A percentile compares a stretch with the other conserved stretches of the same genome.
Conservation (phyloP, 169 alveolate species). For the Plasmodium gonderi region DNA sequence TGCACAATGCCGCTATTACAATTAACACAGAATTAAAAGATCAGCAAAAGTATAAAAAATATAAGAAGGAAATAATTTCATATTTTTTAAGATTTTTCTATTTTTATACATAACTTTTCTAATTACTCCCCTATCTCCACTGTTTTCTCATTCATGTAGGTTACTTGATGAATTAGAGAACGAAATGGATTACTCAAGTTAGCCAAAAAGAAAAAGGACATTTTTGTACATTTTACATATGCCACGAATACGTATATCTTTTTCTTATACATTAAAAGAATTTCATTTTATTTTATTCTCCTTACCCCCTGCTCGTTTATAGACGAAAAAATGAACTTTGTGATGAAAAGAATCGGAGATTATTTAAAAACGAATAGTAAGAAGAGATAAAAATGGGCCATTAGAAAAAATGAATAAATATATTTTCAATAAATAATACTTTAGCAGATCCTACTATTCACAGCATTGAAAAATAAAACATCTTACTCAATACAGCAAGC, state of each 20-base stretch:
- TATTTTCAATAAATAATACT: background rate
- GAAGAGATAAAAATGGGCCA: background rate
- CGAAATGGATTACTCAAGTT: conserved; percentile 74
- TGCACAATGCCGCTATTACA: conserved; percentile 78
- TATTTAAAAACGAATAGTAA: conserved; percentile 77
- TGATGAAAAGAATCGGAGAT: conserved; percentile 73
- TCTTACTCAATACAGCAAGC: too few species aligned
- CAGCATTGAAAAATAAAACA: too few species aligned
- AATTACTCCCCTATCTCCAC: background rate
- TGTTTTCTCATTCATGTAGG: conserved; percentile 11
- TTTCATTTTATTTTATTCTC: background rate
- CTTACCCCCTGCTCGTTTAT: background rate
- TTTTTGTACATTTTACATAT: background rate
- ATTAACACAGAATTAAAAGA: conserved; percentile 80
- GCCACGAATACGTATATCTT: background rate
- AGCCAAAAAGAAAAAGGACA: background rate
- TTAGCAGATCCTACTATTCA: background rate
- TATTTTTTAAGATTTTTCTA: background rate
- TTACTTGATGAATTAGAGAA: conserved; percentile 67
- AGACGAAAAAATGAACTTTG: conserved; percentile 82
- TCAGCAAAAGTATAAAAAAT: conserved; percentile 62
- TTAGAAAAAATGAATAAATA: background rate
- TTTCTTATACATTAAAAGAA: background rate
- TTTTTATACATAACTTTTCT: background rate
- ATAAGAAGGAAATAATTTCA: background rate